These are phyloP conservation scores for Pyronema omphalodes DNA, from an alignment of 495 filamentous ascomycete genomes.

Conservation along the genomic window DNA sequence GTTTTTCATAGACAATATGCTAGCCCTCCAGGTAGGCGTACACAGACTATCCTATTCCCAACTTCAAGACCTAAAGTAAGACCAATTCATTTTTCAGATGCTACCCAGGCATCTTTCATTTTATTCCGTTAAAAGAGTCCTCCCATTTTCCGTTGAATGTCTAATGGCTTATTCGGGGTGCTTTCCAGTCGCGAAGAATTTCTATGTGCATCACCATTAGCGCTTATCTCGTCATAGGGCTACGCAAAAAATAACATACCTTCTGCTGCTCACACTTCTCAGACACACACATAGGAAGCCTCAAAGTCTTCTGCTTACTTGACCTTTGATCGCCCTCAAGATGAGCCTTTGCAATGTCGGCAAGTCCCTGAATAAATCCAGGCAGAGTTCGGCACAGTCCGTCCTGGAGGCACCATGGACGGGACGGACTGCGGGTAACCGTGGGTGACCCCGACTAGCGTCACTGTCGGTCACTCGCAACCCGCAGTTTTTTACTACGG, in stretches of 20 bases:
- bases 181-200: slow-evolving; percentile 7
- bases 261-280: slow-evolving; percentile 81
- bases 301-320: slow-evolving; percentile 69
- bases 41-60: too few species aligned
- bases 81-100: too few species aligned
- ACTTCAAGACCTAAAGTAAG: too few species aligned
- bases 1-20: too few species aligned
- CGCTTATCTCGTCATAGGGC: slow-evolving; percentile 32
- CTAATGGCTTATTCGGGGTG: background rate
- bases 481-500: too few species aligned
- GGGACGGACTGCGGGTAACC: too few species aligned
- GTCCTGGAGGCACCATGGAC: too few species aligned
- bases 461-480: too few species aligned
- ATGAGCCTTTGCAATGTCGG: slow-evolving; percentile 67
- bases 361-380: slow-evolving; percentile 84
- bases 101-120: background rate
- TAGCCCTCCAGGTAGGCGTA: too few species aligned
- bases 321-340: slow-evolving; percentile 47
- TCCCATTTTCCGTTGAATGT: background rate
- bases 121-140: background rate
- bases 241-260: slow-evolving; percentile 47
- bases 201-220: background rate
- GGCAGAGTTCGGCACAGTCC: too few species aligned
- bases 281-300: slow-evolving; percentile 86
- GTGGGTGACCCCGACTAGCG: too few species aligned